A percentile compares a stretch with the other conserved stretches of the same genome.
Evolutionary conservation across 2,329 filamentous ascomycete genomes (phyloP).

Genomic region (Corynespora cassiicola): DNA sequence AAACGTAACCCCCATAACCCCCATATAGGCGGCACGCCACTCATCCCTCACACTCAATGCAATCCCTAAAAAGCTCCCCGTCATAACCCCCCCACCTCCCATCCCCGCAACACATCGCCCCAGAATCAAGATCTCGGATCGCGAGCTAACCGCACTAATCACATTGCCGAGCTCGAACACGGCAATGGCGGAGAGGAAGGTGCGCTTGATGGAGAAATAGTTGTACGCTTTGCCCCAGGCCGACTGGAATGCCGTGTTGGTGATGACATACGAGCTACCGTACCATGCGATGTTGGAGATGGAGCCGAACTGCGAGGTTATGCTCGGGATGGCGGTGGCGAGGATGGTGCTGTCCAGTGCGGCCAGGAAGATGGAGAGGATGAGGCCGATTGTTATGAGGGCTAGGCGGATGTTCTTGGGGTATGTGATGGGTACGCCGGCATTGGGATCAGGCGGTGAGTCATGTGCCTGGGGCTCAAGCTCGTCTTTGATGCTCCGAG

Average conservation of each 20-base stretch:
- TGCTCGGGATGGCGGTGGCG: constrained; percentile 44
- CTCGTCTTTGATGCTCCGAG: too few species aligned
- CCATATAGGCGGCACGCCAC: constrained; percentile 48
- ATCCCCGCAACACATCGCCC: constrained; percentile 50
- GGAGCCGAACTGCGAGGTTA: constrained; percentile 44
- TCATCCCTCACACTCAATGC: constrained; percentile 47
- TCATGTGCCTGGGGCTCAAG: too few species aligned
- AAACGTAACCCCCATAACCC: constrained; percentile 45
- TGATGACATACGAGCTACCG: constrained; percentile 52
- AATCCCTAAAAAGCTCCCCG: constrained; percentile 51
- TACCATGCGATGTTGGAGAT: constrained; percentile 46
- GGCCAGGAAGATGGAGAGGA: constrained; percentile 35
- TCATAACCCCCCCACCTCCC: constrained; percentile 49
- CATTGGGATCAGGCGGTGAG: background rate
- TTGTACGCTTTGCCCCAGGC: constrained; percentile 56
- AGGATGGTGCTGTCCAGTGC: constrained; percentile 41
- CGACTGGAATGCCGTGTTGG: constrained; percentile 53
- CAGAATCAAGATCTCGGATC: constrained; percentile 44
- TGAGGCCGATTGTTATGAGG: constrained; percentile 32
- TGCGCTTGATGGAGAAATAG: constrained; percentile 50
- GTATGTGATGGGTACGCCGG: constrained; percentile 8
- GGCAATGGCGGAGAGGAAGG: constrained; percentile 47
- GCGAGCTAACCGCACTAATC: constrained; percentile 53
- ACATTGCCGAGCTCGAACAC: constrained; percentile 64
- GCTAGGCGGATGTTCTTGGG: constrained; percentile 28